A percentile compares a stretch with the other conserved stretches of the same genome.
Conservation (phyloP, 139 green algal genomes). For the Chlorokybus atmophyticus region DNA sequence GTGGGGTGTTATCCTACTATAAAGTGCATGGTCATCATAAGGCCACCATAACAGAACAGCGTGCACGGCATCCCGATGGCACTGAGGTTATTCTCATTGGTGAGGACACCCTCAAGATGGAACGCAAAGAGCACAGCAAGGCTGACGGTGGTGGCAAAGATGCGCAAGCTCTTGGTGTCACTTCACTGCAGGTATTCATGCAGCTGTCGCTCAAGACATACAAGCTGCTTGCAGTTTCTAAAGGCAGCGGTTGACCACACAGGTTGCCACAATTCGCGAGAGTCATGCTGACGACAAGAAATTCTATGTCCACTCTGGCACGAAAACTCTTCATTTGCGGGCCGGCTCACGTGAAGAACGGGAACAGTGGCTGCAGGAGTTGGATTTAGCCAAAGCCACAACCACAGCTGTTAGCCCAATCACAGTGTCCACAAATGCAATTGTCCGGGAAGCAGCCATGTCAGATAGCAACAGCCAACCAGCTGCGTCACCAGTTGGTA, state of each 20-base stretch:
- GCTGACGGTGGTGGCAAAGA: not conserved
- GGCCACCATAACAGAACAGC: conserved; percentile 8
- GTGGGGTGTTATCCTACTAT: conserved; percentile 61
- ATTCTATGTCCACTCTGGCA: conserved; percentile 61
- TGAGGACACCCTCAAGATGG: conserved; percentile 11
- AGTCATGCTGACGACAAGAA: conserved; percentile 44
- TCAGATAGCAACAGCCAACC: too few relatives aligned
- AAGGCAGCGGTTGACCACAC: too few relatives aligned
- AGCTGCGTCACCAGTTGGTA: too few relatives aligned
- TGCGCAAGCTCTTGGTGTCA: not conserved
- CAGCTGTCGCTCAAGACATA: too few relatives aligned
- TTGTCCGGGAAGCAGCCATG: too few relatives aligned
- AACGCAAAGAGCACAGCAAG: conserved; percentile 5
- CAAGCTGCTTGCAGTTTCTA: too few relatives aligned
- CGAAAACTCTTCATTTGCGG: conserved; percentile 35
- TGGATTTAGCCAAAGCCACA: too few relatives aligned
- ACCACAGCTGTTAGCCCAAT: too few relatives aligned
- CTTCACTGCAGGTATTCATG: not conserved
- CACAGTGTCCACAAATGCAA: too few relatives aligned
- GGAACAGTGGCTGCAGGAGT: conserved; percentile 10
- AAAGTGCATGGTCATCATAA: conserved; percentile 36
- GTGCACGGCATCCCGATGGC: not conserved
- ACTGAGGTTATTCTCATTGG: conserved; percentile 14
- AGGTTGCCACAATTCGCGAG: conserved; percentile 42
- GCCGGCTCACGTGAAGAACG: conserved; percentile 45